These are phyloP conservation scores for Tagetes patula DNA, from an alignment of 129 eudicot genomes.

Conservation along the genomic window DNA sequence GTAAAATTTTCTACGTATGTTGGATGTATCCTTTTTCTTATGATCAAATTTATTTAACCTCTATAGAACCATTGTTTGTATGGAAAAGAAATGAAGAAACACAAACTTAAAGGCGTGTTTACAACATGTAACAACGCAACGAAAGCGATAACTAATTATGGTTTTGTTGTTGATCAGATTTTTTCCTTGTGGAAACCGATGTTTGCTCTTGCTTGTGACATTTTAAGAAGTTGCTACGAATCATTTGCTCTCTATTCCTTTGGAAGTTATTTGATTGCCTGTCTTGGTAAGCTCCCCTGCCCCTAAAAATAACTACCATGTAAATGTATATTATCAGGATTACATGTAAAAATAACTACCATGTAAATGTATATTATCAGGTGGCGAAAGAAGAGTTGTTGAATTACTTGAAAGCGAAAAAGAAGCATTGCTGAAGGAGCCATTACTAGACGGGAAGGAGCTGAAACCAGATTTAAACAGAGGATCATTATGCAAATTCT, in stretches of 20 bases:
- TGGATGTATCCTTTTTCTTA: background rate
- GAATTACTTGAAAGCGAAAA: slow-evolving; percentile 77
- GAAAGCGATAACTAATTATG: background rate
- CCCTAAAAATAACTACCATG: background rate
- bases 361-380: slow-evolving; percentile 31
- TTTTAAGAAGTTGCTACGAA: slow-evolving; percentile 91
- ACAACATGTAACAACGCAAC: background rate
- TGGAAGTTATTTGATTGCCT: slow-evolving; percentile 93
- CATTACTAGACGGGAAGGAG: slow-evolving; percentile 57
- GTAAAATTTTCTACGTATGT: background rate
- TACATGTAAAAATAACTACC: background rate
- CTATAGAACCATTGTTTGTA: background rate
- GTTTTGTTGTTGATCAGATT: slow-evolving; percentile 45
- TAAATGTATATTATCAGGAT: background rate
- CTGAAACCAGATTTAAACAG: slow-evolving; percentile 34
- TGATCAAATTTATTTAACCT: too few species aligned
- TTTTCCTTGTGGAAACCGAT: slow-evolving; percentile 68
- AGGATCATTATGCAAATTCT: slow-evolving; percentile 52
- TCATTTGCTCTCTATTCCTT: slow-evolving; percentile 89
- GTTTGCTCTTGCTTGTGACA: slow-evolving; percentile 79
- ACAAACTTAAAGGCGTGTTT: background rate
- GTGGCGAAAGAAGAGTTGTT: slow-evolving; percentile 72
- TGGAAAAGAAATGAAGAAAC: background rate
- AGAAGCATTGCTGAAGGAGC: slow-evolving; percentile 47
- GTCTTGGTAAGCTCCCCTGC: slow-evolving; percentile 64